Evolutionary conservation across 2,329 filamentous ascomycete genomes (phyloP), one percentile per base, ranked within the genome.

Genomic region (Rasamsonia emersonii): DNA sequence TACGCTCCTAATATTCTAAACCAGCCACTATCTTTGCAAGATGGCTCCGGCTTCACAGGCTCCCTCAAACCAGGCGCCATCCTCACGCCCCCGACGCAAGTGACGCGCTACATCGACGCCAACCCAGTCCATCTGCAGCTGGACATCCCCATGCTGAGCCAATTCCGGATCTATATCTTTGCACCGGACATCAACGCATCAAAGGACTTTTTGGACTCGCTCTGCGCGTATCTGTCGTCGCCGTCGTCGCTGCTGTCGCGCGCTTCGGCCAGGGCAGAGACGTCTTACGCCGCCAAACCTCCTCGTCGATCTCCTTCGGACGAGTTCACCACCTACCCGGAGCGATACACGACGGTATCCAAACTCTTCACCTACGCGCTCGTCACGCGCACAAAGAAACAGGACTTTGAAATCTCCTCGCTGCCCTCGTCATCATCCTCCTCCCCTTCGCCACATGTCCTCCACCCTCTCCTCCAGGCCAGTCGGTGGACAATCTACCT

Each of bases 121-220:
- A 88, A 86, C 46, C 82, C 82, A 0, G 75, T 88, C 24, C 78
- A 86, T 44, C 63, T 86, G 17, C 80, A 88, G 51, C 73, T 85
- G 4, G 82, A 86, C 47, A 82, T 86, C 26, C 82, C 82, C 2
- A 73, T 85, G 56, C 64, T 86, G 4, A 78, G 82, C 16, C 82
- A 88, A 49, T 88, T 86, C 62, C 72, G 79, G 29, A 71, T 86
- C 27, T 86, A 82, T 53, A 69, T 86, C 38, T 71, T 88, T 38
- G 71, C 76, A 39, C 75, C 73, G 47, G 68, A 83, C 45, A 64
- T 84, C 2, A 63, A 68, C 33, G 54, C 66, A 18, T 67, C 70
- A 3, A 62, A 61, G 33, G 59, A 62, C 1, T 83, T 83, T 55
- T 62, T 86, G 15, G 62, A 71, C 5, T 65, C 63, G 0, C 67